Evolutionary conservation across 148 eudicot genomes (phyloP), one percentile per base, ranked within the genome.

Genomic region (Simmondsia chinensis): DNA sequence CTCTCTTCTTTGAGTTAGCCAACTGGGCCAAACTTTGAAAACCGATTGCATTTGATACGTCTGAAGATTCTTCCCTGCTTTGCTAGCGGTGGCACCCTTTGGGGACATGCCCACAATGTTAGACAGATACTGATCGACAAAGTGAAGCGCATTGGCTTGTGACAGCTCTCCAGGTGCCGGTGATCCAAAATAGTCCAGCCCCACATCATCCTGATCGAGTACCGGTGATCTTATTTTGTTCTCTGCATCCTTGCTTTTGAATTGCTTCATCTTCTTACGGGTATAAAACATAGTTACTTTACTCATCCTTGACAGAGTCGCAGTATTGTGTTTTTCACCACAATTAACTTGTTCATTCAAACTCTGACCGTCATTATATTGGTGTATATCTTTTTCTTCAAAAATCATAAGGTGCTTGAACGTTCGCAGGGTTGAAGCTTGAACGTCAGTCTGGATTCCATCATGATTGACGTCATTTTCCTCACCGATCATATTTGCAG

Each of bases 101-200:
- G 59, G 67, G 15, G 59, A 56, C 33, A 53, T 46, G 28, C 39
- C 26, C 40, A 49, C 26, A 65, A 38, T 57, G 55, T 48, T 69
- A 30, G 68, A 70, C 33, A 78, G 55, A 58, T 63, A 82, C 14
- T 59, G 72, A 50, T 82, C 82, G 26, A 82, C 80, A 65, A 78
- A 67, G 28, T 39, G 47, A 56, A 82, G 63, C 20, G 79, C 84
- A 46, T 68, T 53, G 27, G 41, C 46, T 40, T 61, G 37, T 44
- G 82, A 65, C 33, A 44, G 27, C 31, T 78, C 82, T 52, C 57
- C 68, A 51, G 74, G 60, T 52, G 66, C 85, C 47, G 69, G 74
- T 50, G 78, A 71, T 30, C 65, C 66, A 32, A 24, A 52, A 30
- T 61, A 63, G 25, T 57, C 55, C 20, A 75, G 33, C 43, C 46